These are phyloP conservation scores for Hordeum marinum DNA, from an alignment of 176 grass and related monocot genomes.

Conservation along the genomic window DNA sequence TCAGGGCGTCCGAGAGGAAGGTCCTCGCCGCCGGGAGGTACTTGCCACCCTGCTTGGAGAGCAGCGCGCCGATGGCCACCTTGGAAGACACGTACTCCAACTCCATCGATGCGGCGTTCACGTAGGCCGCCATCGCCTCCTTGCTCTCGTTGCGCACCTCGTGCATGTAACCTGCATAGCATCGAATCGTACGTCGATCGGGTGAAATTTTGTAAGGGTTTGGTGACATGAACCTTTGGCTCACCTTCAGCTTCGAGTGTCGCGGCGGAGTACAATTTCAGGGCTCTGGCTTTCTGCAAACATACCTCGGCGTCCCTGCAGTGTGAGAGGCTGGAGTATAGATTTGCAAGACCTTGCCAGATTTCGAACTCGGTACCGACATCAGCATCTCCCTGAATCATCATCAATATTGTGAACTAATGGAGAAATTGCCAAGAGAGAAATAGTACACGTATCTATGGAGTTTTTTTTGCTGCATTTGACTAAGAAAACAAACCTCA, in stretches of 20 bases:
- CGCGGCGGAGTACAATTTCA: constrained; percentile 69
- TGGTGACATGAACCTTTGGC: background rate
- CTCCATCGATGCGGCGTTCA: constrained; percentile 56
- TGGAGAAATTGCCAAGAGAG: background rate
- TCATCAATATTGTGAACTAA: background rate
- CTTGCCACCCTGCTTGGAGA: constrained; percentile 54
- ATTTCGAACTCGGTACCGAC: constrained; percentile 75
- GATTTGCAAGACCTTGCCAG: constrained; percentile 89
- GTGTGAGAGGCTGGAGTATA: constrained; percentile 73
- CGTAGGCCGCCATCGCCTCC: constrained; percentile 51
- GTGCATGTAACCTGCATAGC: constrained; percentile 52
- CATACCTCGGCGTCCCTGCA: constrained; percentile 84
- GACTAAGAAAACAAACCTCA: constrained; percentile 44
- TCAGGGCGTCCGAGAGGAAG: constrained; percentile 78
- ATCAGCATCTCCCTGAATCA: constrained; percentile 30
- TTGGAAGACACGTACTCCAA: constrained; percentile 62
- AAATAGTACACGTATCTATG: background rate
- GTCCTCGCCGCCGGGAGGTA: constrained; percentile 69
- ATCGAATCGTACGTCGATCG: background rate
- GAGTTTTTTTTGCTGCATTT: background rate
- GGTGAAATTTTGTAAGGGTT: background rate
- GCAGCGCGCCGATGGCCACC: constrained; percentile 58
- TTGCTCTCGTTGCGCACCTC: constrained; percentile 34
- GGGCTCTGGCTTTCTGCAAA: constrained; percentile 73
- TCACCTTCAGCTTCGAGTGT: constrained; percentile 74